These are phyloP conservation scores for Schizophyllum commune DNA, from an alignment of 1,284 basidiomycete genomes.

Conservation along the genomic window DNA sequence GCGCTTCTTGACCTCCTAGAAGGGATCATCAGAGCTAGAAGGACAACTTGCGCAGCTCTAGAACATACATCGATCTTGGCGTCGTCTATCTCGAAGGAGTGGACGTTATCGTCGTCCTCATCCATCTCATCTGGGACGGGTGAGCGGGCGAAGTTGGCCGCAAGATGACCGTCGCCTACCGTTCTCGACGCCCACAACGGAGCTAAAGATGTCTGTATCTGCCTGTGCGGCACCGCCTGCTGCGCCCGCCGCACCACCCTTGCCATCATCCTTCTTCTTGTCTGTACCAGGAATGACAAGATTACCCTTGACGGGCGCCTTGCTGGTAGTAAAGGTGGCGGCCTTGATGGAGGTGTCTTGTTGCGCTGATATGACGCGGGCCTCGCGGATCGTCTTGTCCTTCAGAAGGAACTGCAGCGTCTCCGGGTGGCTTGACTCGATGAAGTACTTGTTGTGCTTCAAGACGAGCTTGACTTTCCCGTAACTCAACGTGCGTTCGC, in stretches of 20 bases:
- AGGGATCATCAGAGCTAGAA: constrained; percentile 3
- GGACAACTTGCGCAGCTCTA: background rate
- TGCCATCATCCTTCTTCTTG: constrained; percentile 52
- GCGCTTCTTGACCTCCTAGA: constrained; percentile 82
- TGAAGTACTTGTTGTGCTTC: constrained; percentile 94
- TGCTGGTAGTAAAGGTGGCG: constrained; percentile 77
- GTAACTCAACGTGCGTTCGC: constrained; percentile 87
- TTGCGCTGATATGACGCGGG: constrained; percentile 60
- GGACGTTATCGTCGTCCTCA: constrained; percentile 92
- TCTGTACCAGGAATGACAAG: constrained; percentile 79
- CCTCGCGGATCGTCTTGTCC: constrained; percentile 77
- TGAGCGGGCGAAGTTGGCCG: constrained; percentile 2
- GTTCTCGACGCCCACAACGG: constrained; percentile 86
- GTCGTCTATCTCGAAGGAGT: constrained; percentile 91
- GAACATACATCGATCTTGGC: constrained; percentile 78
- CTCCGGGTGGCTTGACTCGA: constrained; percentile 90
- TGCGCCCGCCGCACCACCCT: constrained; percentile 25
- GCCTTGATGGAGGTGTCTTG: constrained; percentile 65
- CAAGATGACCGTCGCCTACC: constrained; percentile 39
- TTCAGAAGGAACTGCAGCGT: constrained; percentile 82
- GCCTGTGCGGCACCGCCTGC: constrained; percentile 24
- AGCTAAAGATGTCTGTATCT: constrained; percentile 78
- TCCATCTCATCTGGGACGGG: constrained; percentile 77
- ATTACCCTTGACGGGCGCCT: constrained; percentile 74
- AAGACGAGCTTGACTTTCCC: constrained; percentile 96